Conservation (phyloP, 495 filamentous ascomycete species). For the Neurospora sp. region DNA sequence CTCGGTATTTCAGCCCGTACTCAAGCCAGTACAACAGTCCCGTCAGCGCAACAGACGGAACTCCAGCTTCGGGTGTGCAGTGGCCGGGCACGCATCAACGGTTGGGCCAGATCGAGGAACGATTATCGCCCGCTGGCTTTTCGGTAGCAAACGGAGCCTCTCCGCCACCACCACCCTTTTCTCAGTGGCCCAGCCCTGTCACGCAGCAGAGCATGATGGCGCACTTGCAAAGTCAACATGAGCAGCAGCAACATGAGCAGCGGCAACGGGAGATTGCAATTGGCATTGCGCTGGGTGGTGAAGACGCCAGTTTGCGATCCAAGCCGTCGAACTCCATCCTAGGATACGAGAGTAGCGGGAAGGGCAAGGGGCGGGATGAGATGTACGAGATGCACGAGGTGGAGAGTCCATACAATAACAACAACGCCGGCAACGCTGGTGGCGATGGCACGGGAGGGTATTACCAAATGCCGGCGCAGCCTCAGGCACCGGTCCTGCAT, state of each 20-base stretch:
- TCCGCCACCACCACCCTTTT: slow-evolving; percentile 19
- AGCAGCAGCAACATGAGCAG: slow-evolving; percentile 10
- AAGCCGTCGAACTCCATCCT: slow-evolving; percentile 17
- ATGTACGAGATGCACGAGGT: slow-evolving; percentile 24
- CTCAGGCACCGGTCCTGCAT: slow-evolving; percentile 21
- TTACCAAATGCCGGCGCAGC: slow-evolving; percentile 15
- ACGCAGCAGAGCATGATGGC: slow-evolving; percentile 17
- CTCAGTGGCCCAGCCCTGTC: slow-evolving; percentile 20
- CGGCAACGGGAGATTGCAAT: slow-evolving; percentile 22
- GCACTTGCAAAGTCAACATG: background rate
- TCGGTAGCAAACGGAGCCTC: background rate
- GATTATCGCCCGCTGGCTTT: background rate
- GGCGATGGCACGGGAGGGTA: background rate
- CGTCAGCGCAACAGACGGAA: slow-evolving; percentile 26
- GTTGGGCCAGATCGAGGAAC: slow-evolving; percentile 13
- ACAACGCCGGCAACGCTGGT: background rate
- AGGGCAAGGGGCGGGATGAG: slow-evolving; percentile 25
- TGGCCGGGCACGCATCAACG: slow-evolving; percentile 19
- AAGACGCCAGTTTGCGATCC: slow-evolving; percentile 18
- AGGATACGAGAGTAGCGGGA: slow-evolving; percentile 9
- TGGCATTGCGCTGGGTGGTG: slow-evolving; percentile 26
- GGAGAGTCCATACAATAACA: slow-evolving; percentile 18
- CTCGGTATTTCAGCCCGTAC: slow-evolving; percentile 41
- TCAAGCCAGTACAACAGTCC: slow-evolving; percentile 38
- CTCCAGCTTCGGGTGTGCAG: slow-evolving; percentile 10